Evolutionary conservation across 495 filamentous ascomycete genomes (phyloP), one percentile per base, ranked within the genome.

Genomic region (Hypomontagnella submonticulosa): DNA sequence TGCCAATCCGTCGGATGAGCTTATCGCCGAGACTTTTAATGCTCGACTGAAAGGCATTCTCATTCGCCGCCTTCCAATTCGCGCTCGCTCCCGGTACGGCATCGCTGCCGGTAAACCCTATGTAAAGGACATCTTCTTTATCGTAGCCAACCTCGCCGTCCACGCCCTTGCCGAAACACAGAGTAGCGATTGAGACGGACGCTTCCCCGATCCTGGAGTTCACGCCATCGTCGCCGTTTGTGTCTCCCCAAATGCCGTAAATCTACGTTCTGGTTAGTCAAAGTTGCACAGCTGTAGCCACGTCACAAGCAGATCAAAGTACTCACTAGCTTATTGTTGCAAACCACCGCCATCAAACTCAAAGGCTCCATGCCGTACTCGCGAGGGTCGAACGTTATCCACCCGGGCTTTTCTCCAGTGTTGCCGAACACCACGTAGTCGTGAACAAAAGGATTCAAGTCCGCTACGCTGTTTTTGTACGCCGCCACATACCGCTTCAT

Each of bases 211-310:
- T 80, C 2, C 78, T 62, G 23, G 77, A 64, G 18, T 73, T 61
- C 61, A 69, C 34, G 18, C 74, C 77, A 43, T 77, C 74, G 16
- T 73, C 81, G 18, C 84, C 86, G 60, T 89, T 89, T 0, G 73
- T 80, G 67, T 90, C 87, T 10, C 84, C 87, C 87, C 85, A 88
- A 41, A 90, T 72, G 8, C 83, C 85, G 59, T 88, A 89, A 23
- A 86, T 70, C 77, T 85, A 59, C 12, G 18, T 32, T 13, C 52
- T 4, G n/a, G 41, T 37, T 10, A 32, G 16, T n/a, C 16, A 16
- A n/a, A 19, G 40, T 8, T 9, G 37, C 6, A 2, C 1, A 10
- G 19, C 4, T 48, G 15, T 6, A 18, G n/a, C n/a, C n/a, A n/a
- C n/a, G n/a, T n/a, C n/a, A 18, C 10, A 20, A 37, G 15, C 77